Evolutionary conservation across 1,284 basidiomycete genomes (phyloP).

Genomic region (Cryptococcus depauperatus): DNA sequence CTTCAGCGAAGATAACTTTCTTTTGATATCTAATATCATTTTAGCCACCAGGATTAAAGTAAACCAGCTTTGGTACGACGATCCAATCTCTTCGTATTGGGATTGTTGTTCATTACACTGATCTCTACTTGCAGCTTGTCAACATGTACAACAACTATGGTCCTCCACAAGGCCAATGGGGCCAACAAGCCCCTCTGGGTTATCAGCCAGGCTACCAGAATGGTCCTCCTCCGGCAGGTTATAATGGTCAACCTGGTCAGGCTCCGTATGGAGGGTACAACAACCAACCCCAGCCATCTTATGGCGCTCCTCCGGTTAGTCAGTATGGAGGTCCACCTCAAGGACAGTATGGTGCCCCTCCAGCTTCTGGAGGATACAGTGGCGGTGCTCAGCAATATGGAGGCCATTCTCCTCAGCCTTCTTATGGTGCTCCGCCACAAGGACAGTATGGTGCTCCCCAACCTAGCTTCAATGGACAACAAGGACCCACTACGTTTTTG

Average conservation of each 20-base stretch:
- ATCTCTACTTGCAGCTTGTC: too few species aligned
- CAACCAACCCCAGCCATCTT: constrained; percentile 10
- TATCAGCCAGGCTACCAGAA: constrained; percentile 5
- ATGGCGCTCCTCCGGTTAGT: constrained; percentile 11
- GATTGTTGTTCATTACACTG: too few species aligned
- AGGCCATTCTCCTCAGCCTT: constrained; percentile 7
- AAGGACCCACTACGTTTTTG: constrained; percentile 29
- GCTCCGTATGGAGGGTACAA: neutral
- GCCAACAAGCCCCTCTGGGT: constrained; percentile 4
- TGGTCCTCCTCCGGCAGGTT: neutral
- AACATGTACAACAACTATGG: constrained; percentile 15
- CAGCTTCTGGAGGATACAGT: constrained; percentile 11
- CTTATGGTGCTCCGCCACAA: constrained; percentile 2
- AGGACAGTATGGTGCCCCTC: constrained; percentile 12
- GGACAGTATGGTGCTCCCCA: constrained; percentile 7
- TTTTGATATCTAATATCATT: too few species aligned
- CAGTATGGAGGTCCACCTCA: constrained; percentile 19
- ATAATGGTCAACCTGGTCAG: neutral
- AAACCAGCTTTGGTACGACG: too few species aligned
- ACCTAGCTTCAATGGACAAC: constrained; percentile 10
- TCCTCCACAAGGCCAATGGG: constrained; percentile 10
- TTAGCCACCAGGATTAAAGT: too few species aligned
- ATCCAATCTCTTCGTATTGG: too few species aligned
- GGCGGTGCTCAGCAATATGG: constrained; percentile 14
- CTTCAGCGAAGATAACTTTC: too few species aligned